phyloP scores from a whole-genome alignment of 352 stramenopile genomes.

The Pythium sp. region DNA sequence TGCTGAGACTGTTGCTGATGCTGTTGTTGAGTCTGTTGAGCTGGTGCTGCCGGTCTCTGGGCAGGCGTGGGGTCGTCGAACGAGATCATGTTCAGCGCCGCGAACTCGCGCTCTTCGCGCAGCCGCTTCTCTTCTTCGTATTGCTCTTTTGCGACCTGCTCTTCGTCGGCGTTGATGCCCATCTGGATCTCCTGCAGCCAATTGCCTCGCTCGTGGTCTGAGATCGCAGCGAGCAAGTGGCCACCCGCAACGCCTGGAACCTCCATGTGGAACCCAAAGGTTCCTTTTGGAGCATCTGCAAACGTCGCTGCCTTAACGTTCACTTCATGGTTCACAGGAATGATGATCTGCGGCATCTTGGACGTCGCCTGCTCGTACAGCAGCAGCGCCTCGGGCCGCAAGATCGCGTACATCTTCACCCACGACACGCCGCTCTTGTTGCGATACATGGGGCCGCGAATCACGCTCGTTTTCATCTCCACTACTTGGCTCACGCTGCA shows the following conservation, averaged over 20 bases:
- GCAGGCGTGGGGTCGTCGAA: slow-evolving; percentile 47
- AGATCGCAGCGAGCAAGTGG: slow-evolving; percentile 52
- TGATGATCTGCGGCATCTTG: slow-evolving; percentile 68
- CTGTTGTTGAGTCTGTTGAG: slow-evolving; percentile 2
- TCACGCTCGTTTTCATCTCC: slow-evolving; percentile 67
- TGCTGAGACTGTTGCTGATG: not conserved
- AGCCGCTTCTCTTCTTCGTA: slow-evolving; percentile 52
- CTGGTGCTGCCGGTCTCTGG: not conserved
- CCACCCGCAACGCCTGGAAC: slow-evolving; percentile 58
- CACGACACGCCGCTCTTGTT: slow-evolving; percentile 71
- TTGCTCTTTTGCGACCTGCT: slow-evolving; percentile 37
- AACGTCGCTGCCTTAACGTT: slow-evolving; percentile 42
- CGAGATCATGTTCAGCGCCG: slow-evolving; percentile 78
- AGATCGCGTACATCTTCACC: slow-evolving; percentile 65
- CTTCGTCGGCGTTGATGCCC: slow-evolving; percentile 43
- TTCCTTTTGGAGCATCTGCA: slow-evolving; percentile 43
- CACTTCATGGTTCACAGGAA: slow-evolving; percentile 68
- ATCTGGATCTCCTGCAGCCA: slow-evolving; percentile 80
- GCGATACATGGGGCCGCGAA: slow-evolving; percentile 60
- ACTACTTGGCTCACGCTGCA: slow-evolving; percentile 62
- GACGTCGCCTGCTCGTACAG: slow-evolving; percentile 61
- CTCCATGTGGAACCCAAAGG: slow-evolving; percentile 62
- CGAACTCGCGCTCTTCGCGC: slow-evolving; percentile 58
- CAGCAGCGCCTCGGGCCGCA: slow-evolving; percentile 68
- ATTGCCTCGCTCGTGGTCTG: slow-evolving; percentile 70